Evolutionary conservation across 2,329 filamentous ascomycete species (phyloP), one percentile per base, ranked within the genome.

Genomic region (Diaporthe longicolla): DNA sequence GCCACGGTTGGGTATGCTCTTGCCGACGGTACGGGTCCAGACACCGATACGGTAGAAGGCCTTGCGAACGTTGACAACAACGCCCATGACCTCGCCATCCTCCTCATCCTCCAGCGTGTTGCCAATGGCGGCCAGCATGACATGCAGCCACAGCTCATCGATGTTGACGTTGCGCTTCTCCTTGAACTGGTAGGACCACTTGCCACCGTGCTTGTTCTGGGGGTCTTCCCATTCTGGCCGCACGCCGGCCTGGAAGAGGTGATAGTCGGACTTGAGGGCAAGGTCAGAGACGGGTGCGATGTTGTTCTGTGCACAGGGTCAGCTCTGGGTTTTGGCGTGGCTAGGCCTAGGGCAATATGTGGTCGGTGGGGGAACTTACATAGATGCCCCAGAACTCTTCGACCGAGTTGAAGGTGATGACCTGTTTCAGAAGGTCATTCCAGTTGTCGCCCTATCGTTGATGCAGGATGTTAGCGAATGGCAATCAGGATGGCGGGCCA

Each of bases 341-440:
- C 17, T 21, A 15, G 13, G 32, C 45, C 5, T 21, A 66, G 48
- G 48, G 26, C 21, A 17, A 54, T 11, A 9, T 2, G 15, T 26
- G 73, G 50, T 66, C 48, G 35, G 35, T 63, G 40, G 52, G 26
- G 32, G 73, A 52, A 88, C 95, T 83, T 90, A 99, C 97, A 85
- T 98, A 98, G 83, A 99, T 94, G 75, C 97, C 97, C 97, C 97
- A 99, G 86, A 99, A 99, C 85, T 99, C 97, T 87, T 99, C 97
- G 35, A 99, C 97, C 3, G 95, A 98, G 87, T 98, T 95, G 81
- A 99, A 98, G 73, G 95, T 98, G 81, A 99, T 98, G 79, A 99
- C 96, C 85, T 99, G 95, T 88, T 99, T 99, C 77, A 99, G 87
- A 76, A 98, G 88, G 83, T 99, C 97, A 79, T 97, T 97, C 97